Base-by-base conservation (phyloP, 2,329 filamentous ascomycete species). In the Apiospora arundinis region DNA sequence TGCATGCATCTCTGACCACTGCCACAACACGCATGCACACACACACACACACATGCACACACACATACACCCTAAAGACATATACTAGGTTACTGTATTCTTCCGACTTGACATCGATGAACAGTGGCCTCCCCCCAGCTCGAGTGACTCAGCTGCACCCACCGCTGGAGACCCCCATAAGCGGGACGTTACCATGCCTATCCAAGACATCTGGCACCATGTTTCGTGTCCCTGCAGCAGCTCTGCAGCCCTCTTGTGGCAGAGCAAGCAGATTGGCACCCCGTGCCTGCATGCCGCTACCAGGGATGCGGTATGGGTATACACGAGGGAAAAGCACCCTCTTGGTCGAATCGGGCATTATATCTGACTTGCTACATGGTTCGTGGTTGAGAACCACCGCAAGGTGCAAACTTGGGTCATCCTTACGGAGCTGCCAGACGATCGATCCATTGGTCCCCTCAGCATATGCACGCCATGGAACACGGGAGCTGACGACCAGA, bases 381-480 rank as follows among this genome's bases (percentile, higher is more conserved):
- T 14, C 42, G 16, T 14, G n/a, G 63, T 25, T 45, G 42, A 21
- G 14, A 6, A 67, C 16, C 40, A 44, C 42, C 6, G 21, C 21
- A 28, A 21, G 18, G 21, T n/a, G 25, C n/a, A 23, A 45, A 25
- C 63, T 40, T 67, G 63, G 40, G 44, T 46, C 40, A 45, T 67
- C 65, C 65, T 45, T 45, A 67, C 40, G 1, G n/a, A 67, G 3
- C 65, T 28, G 65, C 40, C 28, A 32, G n/a, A 67, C 25, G 12
- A 16, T 18, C 52, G 40, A 28, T 67, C 65, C 23, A 67, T 67
- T 67, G 65, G 65, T 46, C 65, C 42, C n/a, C 65, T 46, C 65
- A 45, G 14, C 42, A 45, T 45, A 45, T 44, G 44, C 44, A 28
- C 28, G 42, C 40, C 8, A 67, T 67, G 42, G 40, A 14, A 32